These are phyloP conservation scores for Brassica nigra DNA, from an alignment of 345 rosid species.

Conservation along the genomic window DNA sequence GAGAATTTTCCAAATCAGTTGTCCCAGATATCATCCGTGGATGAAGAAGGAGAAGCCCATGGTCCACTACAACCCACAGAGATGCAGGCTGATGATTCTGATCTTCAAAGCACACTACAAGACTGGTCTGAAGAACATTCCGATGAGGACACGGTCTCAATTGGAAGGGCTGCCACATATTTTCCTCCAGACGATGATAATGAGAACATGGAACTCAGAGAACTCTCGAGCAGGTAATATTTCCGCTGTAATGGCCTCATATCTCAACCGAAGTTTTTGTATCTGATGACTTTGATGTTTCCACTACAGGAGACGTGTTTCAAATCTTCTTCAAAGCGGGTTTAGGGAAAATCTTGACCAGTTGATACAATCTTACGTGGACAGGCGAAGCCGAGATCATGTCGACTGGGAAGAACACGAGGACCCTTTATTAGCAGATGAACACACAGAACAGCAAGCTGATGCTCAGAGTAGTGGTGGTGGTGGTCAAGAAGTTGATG, in stretches of 20 bases:
- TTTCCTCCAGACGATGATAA: constrained; percentile 67
- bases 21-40: constrained; percentile 39
- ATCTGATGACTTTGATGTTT: constrained; percentile 29
- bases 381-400: constrained; percentile 73
- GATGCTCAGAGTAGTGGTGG: constrained; percentile 45
- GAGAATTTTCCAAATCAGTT: constrained; percentile 49
- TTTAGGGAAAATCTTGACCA: constrained; percentile 90
- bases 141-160: constrained; percentile 47
- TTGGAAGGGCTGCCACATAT: constrained; percentile 53
- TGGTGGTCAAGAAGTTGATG: constrained; percentile 47
- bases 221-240: constrained; percentile 73
- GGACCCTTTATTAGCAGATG: constrained; percentile 48
- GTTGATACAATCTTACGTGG: constrained; percentile 77
- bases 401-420: constrained; percentile 72
- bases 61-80: constrained; percentile 46
- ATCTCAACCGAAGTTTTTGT: constrained; percentile 12
- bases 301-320: constrained; percentile 82
- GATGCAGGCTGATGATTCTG: constrained; percentile 43
- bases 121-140: constrained; percentile 64
- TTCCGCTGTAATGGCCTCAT: background rate
- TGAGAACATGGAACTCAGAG: constrained; percentile 74
- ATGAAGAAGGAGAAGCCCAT: constrained; percentile 49
- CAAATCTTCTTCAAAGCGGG: constrained; percentile 86
- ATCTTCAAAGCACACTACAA: constrained; percentile 56
- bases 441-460: constrained; percentile 59